phyloP scores from a whole-genome alignment of 805 yeast species.

The Saccharomyces mikatae region DNA sequence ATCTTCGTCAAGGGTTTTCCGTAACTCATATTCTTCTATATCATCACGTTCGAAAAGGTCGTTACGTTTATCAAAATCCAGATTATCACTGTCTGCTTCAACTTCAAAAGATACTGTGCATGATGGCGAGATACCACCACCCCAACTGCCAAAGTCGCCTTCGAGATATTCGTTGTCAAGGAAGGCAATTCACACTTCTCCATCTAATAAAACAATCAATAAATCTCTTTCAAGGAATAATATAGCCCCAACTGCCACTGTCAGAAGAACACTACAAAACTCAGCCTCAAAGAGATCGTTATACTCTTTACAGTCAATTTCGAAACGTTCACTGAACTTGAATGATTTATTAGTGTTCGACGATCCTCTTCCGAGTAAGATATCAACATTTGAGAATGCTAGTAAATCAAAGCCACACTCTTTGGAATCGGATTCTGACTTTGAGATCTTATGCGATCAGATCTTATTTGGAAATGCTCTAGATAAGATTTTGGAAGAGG shows the following conservation, averaged over 20 bases:
- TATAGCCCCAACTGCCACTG: conserved; percentile 5
- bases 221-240: conserved; percentile 11
- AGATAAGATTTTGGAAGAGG: conserved; percentile 22
- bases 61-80: conserved; percentile 8
- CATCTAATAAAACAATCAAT: conserved; percentile 13
- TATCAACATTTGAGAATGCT: not conserved
- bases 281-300: conserved; percentile 28
- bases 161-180: not conserved
- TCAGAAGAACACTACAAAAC: conserved; percentile 20
- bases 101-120: conserved; percentile 3
- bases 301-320: conserved; percentile 29
- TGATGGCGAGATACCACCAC: not conserved
- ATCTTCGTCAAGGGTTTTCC: conserved; percentile 24
- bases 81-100: conserved; percentile 3
- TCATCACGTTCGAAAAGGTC: conserved; percentile 16
- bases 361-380: conserved; percentile 2
- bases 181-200: conserved; percentile 5
- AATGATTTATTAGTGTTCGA: conserved; percentile 22
- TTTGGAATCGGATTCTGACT: conserved; percentile 20
- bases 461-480: conserved; percentile 24
- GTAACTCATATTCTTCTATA: conserved; percentile 14
- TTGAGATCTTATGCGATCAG: conserved; percentile 27
- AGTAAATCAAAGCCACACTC: conserved; percentile 2
- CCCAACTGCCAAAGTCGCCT: not conserved
- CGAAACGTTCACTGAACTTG: conserved; percentile 29